Percentiles rank a stretch among this genome's conserved stretches.
These are phyloP conservation scores for Aspergillus sergii DNA, from an alignment of 2,329 filamentous ascomycete genomes.

Conservation along the genomic window DNA sequence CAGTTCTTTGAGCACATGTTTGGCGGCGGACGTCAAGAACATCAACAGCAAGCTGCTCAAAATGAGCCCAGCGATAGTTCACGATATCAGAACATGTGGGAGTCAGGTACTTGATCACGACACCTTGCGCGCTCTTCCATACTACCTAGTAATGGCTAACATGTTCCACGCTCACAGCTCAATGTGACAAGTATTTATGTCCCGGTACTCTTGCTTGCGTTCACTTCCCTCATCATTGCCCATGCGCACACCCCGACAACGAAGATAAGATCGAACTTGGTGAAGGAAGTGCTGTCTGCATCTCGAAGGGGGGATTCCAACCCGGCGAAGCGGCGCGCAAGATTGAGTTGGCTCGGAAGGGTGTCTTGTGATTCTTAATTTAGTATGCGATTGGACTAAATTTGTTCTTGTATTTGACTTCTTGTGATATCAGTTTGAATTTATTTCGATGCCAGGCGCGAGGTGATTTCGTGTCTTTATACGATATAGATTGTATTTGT, in stretches of 20 bases:
- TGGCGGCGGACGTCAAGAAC: conserved; percentile 59
- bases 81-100: conserved; percentile 75
- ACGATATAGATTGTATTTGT: background rate
- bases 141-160: conserved; percentile 1
- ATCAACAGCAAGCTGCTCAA: conserved; percentile 61
- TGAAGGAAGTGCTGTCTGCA: conserved; percentile 52
- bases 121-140: background rate
- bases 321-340: conserved; percentile 51
- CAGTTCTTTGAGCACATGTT: conserved; percentile 99
- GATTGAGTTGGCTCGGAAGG: conserved; percentile 54
- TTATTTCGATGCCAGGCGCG: background rate
- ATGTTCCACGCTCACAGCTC: conserved; percentile 53
- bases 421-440: background rate
- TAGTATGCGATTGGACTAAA: background rate
- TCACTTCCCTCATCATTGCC: conserved; percentile 94
- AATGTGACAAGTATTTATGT: conserved; percentile 91
- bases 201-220: conserved; percentile 94
- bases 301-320: conserved; percentile 52
- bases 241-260: conserved; percentile 76
- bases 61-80: conserved; percentile 83
- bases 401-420: background rate
- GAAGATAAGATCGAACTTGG: conserved; percentile 74
- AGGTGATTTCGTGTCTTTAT: background rate
- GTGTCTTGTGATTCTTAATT: conserved; percentile 42
- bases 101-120: conserved; percentile 55